A percentile compares a stretch with the other conserved stretches of the same genome.
Conservation (phyloP, 371 early-diverging fungal species). For the Apophysomyces elegans region DNA sequence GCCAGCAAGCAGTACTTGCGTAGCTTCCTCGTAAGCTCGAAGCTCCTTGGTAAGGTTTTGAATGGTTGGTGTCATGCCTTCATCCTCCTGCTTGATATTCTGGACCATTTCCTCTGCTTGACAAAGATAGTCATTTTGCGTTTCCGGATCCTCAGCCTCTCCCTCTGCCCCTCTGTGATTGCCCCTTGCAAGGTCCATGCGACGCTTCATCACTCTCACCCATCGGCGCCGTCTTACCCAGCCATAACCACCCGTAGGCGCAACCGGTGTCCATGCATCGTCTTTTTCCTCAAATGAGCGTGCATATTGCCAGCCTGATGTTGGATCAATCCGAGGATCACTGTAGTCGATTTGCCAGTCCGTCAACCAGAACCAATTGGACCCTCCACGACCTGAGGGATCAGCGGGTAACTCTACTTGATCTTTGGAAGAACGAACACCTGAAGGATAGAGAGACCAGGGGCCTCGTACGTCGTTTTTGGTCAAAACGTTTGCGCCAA, state of each 20-base stretch:
- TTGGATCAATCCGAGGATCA: conserved; percentile 59
- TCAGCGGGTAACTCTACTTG: conserved; percentile 50
- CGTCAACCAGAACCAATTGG: conserved; percentile 78
- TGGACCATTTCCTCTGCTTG: conserved; percentile 14
- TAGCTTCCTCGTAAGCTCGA: conserved; percentile 60
- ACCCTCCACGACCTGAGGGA: conserved; percentile 26
- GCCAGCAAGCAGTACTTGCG: conserved; percentile 63
- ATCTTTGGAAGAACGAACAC: conserved; percentile 51
- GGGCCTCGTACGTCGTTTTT: conserved; percentile 59
- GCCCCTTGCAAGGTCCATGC: conserved; percentile 50
- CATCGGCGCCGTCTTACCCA: conserved; percentile 75
- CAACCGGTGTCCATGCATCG: conserved; percentile 53
- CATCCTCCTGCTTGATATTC: conserved; percentile 14
- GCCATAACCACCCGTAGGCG: conserved; percentile 50
- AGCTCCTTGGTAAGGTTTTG: conserved; percentile 45
- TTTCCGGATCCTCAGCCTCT: conserved; percentile 1
- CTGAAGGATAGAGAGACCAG: conserved; percentile 57
- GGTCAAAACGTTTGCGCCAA: conserved; percentile 49
- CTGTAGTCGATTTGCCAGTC: conserved; percentile 76
- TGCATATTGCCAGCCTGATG: conserved; percentile 72
- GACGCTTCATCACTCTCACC: conserved; percentile 74
- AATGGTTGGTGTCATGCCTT: conserved; percentile 16
- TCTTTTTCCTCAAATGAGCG: conserved; percentile 56
- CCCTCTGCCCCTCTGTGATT: conserved; percentile 30
- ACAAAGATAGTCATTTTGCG: conserved; percentile 22